Evolutionary conservation across 1,139 yeast genomes (phyloP), one percentile per base, ranked within the genome.

Genomic region (Wickerhamomyces sp.): DNA sequence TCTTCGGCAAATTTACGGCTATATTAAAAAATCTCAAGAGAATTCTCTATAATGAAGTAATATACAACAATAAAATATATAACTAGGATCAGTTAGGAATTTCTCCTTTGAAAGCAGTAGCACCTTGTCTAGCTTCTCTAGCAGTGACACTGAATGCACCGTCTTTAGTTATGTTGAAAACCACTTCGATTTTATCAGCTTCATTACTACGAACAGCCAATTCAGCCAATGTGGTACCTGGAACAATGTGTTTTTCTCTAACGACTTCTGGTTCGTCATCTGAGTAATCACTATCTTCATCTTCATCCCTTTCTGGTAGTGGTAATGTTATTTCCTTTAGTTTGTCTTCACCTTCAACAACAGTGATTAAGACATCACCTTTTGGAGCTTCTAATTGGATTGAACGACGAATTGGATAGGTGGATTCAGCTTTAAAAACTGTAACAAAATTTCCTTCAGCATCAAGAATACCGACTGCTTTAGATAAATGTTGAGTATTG

Each of bases 361-460:
- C 76, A 62, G 83, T 82, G 50, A 93, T 66, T 45, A 79, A 71
- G 37, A 82, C 86, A 51, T 81, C 79, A 42, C 86, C 74, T 46
- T 76, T 67, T 49, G 84, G 84, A 58, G 84, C 81, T 55, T 79
- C 73, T 52, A 91, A 76, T 47, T 78, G 73, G 50, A 86, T 60
- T 29, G 90, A 72, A 69, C 84, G 88, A 69, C 90, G 87, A 64
- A 88, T 86, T 55, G 99, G 99, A 68, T 84, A 81, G 33, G 97
- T 89, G 46, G 99, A 88, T 71, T 90, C 94, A 42, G 84, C 78
- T 50, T 86, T 84, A 50, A 93, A 72, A 41, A 93, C 73, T 41
- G 95, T 80, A 46, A 79, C 76, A 64, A 90, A 87, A 51, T 76
- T 75, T 56, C 90, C 93, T 45, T 79, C 78, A 41, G 80, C 81